Evolutionary conservation across 176 grass and related monocot genomes (phyloP), one percentile per base, ranked within the genome.

Genomic region (Eragrostis nindensis): DNA sequence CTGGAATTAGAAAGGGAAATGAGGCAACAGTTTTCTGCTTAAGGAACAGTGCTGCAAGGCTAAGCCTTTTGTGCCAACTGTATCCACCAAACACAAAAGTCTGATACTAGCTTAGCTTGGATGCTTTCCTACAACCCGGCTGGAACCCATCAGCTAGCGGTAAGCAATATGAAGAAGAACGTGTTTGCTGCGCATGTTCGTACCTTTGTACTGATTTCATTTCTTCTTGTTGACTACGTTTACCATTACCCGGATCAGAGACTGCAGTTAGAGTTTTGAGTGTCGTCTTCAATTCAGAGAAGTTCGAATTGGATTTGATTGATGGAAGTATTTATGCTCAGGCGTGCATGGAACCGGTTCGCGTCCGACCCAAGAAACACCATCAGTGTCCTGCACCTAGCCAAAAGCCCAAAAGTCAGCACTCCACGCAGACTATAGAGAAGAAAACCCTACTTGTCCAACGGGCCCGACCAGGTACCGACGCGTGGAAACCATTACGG

Each of bases 401-500:
- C 32, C 39, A 40, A 24, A 40, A 52, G 71, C 29, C 48, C 39
- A 40, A 24, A 40, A 52, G 71, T 49, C 48, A 73, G 49, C 49
- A 55, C 71, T 32, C 29, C 3, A 19, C 27, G 64, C 64, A 41
- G 36, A 66, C 64, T 36, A 41, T 40, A 3, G 25, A 66, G 11
- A 40, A 3, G 25, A 66, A 21, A 40, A n/a, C 32, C 36, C 21
- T 19, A 17, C 18, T 29, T 0, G 22, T 48, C 6, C 7, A 16
- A 2, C 25, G n/a, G 45, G 16, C 68, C 2, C 1, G 15, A 30
- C 8, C 7, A 26, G 8, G 17, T 17, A 73, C 19, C 52, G 52
- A 59, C 36, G 36, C 72, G 72, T 59, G 72, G 50, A 21, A 46
- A 77, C 46, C 59, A 36, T 64, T 56, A 76, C 54, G 50, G 19